phyloP scores from a whole-genome alignment of 495 filamentous ascomycete genomes.

The Oleoguttula mirabilis region DNA sequence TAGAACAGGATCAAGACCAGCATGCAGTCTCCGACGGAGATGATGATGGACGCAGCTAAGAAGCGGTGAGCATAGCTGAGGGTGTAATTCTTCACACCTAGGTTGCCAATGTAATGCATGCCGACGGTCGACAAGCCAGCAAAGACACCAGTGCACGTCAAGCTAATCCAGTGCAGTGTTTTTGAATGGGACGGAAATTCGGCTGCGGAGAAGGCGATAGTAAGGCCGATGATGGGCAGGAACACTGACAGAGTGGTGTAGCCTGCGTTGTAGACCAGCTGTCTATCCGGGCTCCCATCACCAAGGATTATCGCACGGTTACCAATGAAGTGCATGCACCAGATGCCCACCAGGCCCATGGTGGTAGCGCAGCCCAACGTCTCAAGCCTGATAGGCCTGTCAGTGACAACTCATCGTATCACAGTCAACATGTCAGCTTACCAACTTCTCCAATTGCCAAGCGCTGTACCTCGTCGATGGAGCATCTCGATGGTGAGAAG shows the following conservation, averaged over 20 bases:
- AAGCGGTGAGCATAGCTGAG: constrained; percentile 43
- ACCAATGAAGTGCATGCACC: constrained; percentile 77
- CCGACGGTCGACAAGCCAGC: constrained; percentile 65
- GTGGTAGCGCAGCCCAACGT: constrained; percentile 56
- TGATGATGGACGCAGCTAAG: constrained; percentile 57
- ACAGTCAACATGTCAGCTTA: constrained; percentile 7
- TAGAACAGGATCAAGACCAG: constrained; percentile 66
- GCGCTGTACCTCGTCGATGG: constrained; percentile 46
- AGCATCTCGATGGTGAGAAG: constrained; percentile 71
- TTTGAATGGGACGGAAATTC: constrained; percentile 19
- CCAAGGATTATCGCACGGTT: constrained; percentile 66
- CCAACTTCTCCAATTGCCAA: constrained; percentile 24
- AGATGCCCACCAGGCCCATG: constrained; percentile 77
- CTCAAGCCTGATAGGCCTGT: constrained; percentile 44
- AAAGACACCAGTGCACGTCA: constrained; percentile 47
- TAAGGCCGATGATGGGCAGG: constrained; percentile 61
- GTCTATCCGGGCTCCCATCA: constrained; percentile 45
- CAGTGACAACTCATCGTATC: neutral
- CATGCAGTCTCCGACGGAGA: constrained; percentile 58
- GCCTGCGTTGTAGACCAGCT: constrained; percentile 59
- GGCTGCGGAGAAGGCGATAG: constrained; percentile 56
- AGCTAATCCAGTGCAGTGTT: constrained; percentile 3
- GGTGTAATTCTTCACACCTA: constrained; percentile 67
- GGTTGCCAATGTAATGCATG: constrained; percentile 85
- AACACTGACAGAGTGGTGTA: constrained; percentile 73